A percentile compares a stretch with the other conserved stretches of the same genome.
phyloP scores from a whole-genome alignment of 169 alveolate genomes.

The Theileria sp. region DNA sequence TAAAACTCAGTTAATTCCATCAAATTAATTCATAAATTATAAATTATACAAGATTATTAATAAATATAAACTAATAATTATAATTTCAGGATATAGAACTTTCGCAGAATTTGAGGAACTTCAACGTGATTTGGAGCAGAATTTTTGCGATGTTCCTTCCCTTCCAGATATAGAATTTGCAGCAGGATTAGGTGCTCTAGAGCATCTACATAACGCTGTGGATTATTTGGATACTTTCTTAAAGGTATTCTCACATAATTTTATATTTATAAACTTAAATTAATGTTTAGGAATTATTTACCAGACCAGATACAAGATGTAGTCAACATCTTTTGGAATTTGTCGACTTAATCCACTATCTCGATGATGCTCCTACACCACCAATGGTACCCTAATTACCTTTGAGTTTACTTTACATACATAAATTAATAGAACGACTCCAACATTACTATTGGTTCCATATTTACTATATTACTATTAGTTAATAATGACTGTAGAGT shows the following conservation, averaged over 20 bases:
- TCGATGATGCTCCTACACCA: conserved; percentile 34
- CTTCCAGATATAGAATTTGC: conserved; percentile 54
- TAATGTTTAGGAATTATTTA: conserved; percentile 42
- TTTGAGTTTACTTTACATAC: not conserved
- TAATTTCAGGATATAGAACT: conserved; percentile 37
- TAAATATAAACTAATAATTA: not conserved
- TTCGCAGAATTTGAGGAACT: conserved; percentile 57
- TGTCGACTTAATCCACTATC: conserved; percentile 48
- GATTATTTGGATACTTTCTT: conserved; percentile 34
- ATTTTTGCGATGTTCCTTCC: conserved; percentile 53
- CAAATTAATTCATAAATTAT: too few species aligned
- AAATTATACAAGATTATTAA: not conserved
- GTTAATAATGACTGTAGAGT: conserved; percentile 6
- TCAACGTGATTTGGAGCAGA: conserved; percentile 31
- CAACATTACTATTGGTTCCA: not conserved
- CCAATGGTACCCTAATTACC: not conserved
- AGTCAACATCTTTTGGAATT: conserved; percentile 39
- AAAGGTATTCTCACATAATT: conserved; percentile 35
- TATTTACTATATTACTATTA: too few species aligned
- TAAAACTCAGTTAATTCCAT: not conserved
- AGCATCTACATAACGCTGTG: conserved; percentile 33
- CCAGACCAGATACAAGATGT: conserved; percentile 56
- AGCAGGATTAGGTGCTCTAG: conserved; percentile 44
- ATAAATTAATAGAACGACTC: not conserved
- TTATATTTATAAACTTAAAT: not conserved